Evolutionary conservation across 2,329 filamentous ascomycete species (phyloP), one percentile per base, ranked within the genome.

Genomic region (Ilyonectria destructans): DNA sequence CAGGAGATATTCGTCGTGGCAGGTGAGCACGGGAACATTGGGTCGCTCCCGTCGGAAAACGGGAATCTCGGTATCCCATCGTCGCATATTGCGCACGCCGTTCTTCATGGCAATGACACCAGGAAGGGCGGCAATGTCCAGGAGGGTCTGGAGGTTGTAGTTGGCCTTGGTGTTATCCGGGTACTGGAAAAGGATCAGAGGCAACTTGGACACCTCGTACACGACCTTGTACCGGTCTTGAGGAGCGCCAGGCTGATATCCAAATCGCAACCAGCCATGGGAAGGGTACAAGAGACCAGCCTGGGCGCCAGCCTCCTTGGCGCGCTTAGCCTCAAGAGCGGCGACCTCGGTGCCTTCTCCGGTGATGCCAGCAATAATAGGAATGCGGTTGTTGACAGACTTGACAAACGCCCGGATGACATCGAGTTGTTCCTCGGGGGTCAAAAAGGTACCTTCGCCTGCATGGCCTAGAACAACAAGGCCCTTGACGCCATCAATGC

Each of bases 41-140:
- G 85, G 85, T 6, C 85, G 82, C 71, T 86, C 79, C 29, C 76
- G 75, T 56, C 84, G 82, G 77, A 88, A 86, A 29, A 87, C 80
- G 17, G 85, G 86, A 67, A 88, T 88, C 75, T 88, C 86, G 0
- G 84, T 86, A 58, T 88, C 86, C 86, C 86, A 88, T 19, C 86
- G 83, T n/a, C 84, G 82, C 86, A 88, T 87, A 75, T 88, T 87
- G 60, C 86, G 83, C 10, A 88, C 86, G 21, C 86, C 86, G 68
- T 87, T 88, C 81, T 88, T 88, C 85, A 88, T 88, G 17, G 86
- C 86, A 52, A 88, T 86, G 6, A 86, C 85, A 31, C 86, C 85
- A 1, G 85, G 86, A 37, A 81, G 84, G 8, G 85, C 86, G 2
- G 85, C 80, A 60, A 87, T 87, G 58, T 88, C 85, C 2, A 88